Evolutionary conservation across 2,329 filamentous ascomycete species (phyloP).

Genomic region (Penicillium sp.): DNA sequence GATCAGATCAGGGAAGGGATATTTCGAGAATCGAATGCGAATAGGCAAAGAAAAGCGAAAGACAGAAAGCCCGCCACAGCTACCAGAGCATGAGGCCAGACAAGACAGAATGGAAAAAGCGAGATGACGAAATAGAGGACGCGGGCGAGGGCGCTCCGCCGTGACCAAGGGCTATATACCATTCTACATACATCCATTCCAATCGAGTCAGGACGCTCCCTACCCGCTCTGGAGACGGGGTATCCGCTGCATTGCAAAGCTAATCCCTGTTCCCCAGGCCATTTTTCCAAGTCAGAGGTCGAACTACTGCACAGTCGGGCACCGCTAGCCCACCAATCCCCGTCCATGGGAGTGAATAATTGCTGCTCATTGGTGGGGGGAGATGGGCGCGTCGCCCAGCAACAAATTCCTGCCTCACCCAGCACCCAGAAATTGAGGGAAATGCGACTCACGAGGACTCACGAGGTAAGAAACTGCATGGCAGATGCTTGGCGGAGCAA

Average conservation of each 20-base stretch:
- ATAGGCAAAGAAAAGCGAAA: slow-evolving; percentile 15
- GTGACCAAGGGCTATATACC: slow-evolving; percentile 37
- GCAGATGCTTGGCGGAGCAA: slow-evolving; percentile 7
- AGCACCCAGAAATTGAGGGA: slow-evolving; percentile 4
- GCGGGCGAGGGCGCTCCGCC: slow-evolving; percentile 28
- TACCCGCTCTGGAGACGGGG: slow-evolving; percentile 19
- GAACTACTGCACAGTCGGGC: slow-evolving; percentile 38
- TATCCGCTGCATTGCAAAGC: slow-evolving; percentile 4
- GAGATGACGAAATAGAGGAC: slow-evolving; percentile 31
- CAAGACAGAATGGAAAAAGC: slow-evolving; percentile 15
- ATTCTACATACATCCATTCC: neutral
- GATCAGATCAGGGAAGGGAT: neutral
- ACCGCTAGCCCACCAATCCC: slow-evolving; percentile 24
- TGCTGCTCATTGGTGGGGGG: slow-evolving; percentile 19
- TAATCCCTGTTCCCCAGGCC: slow-evolving; percentile 17
- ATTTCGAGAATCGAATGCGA: slow-evolving; percentile 1
- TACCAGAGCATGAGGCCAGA: slow-evolving; percentile 38
- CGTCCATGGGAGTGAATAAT: neutral
- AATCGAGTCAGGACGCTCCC: slow-evolving; percentile 5
- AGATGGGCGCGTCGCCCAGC: slow-evolving; percentile 26
- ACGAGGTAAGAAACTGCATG: slow-evolving; percentile 3
- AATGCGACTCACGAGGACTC: neutral
- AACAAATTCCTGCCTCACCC: slow-evolving; percentile 6
- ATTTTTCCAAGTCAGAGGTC: slow-evolving; percentile 10
- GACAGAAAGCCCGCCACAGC: slow-evolving; percentile 31